Conservation (phyloP, 352 stramenopile species). For the Phytophthora agathidicida region DNA sequence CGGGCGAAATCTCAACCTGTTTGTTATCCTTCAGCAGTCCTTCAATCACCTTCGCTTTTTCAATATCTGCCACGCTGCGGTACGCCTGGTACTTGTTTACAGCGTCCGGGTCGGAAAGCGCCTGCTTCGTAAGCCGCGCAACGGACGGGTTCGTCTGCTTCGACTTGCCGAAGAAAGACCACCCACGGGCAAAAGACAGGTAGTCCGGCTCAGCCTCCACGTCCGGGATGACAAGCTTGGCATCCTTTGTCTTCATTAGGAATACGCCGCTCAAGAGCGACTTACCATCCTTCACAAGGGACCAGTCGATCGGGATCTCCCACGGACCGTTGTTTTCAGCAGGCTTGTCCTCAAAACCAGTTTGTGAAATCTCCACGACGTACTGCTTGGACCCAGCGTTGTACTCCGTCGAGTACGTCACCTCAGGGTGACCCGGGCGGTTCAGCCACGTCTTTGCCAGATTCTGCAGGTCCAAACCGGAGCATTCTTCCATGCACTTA, state of each 20-base stretch:
- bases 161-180: slow-evolving; percentile 81
- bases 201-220: slow-evolving; percentile 65
- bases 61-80: slow-evolving; percentile 63
- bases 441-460: slow-evolving; percentile 79
- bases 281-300: slow-evolving; percentile 71
- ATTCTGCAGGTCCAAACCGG: slow-evolving; percentile 63
- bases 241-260: slow-evolving; percentile 64
- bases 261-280: slow-evolving; percentile 64
- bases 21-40: slow-evolving; percentile 53
- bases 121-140: slow-evolving; percentile 64
- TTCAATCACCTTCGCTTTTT: slow-evolving; percentile 77
- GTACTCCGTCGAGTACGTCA: slow-evolving; percentile 69
- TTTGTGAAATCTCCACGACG: slow-evolving; percentile 67
- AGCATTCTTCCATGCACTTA: slow-evolving; percentile 79
- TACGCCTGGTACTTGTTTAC: slow-evolving; percentile 85
- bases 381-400: slow-evolving; percentile 55
- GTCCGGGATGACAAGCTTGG: slow-evolving; percentile 55
- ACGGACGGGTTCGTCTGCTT: slow-evolving; percentile 64
- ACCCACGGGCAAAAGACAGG: slow-evolving; percentile 76
- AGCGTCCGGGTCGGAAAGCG: slow-evolving; percentile 67
- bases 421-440: slow-evolving; percentile 64
- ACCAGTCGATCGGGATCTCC: slow-evolving; percentile 82
- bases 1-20: slow-evolving; percentile 58
- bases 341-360: slow-evolving; percentile 72
- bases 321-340: slow-evolving; percentile 71